Evolutionary conservation across 1,284 basidiomycete genomes (phyloP).

Genomic region (Peniophora sp.): DNA sequence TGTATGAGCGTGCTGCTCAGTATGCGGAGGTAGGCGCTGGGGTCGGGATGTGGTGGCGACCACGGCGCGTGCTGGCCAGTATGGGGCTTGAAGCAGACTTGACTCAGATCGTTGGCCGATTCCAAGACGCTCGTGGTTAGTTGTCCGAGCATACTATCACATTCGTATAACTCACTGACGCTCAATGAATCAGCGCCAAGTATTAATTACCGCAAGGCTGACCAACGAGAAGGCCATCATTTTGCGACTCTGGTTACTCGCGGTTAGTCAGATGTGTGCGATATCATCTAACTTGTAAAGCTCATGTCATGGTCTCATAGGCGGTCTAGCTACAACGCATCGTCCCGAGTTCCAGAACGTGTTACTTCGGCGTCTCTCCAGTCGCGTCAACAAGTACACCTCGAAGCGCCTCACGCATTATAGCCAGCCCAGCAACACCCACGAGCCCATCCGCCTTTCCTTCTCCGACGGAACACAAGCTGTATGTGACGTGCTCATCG

Average conservation of each 20-base stretch:
- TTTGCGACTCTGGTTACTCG: constrained; percentile 22
- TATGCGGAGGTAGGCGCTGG: constrained; percentile 29
- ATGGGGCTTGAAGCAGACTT: constrained; percentile 24
- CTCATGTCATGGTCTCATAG: constrained; percentile 15
- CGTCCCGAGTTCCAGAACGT: constrained; percentile 35
- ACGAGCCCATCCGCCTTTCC: constrained; percentile 22
- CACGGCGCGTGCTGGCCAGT: constrained; percentile 22
- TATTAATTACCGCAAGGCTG: constrained; percentile 24
- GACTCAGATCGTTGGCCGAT: constrained; percentile 14
- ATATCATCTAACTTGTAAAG: background rate
- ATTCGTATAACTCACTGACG: background rate
- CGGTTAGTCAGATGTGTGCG: constrained; percentile 15
- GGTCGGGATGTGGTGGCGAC: constrained; percentile 27
- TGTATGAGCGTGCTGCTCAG: constrained; percentile 28
- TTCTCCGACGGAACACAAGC: constrained; percentile 34
- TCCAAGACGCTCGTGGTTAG: constrained; percentile 11
- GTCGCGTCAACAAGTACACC: constrained; percentile 23
- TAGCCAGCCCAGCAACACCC: constrained; percentile 14
- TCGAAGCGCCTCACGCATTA: constrained; percentile 33
- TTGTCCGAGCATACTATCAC: background rate
- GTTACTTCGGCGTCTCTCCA: constrained; percentile 25
- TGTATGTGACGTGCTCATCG: constrained; percentile 36
- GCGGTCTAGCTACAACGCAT: constrained; percentile 31
- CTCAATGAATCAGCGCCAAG: constrained; percentile 14
- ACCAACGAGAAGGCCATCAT: constrained; percentile 21